Conservation (phyloP, 2,329 filamentous ascomycete genomes). For the Fusarium albosuccineum region DNA sequence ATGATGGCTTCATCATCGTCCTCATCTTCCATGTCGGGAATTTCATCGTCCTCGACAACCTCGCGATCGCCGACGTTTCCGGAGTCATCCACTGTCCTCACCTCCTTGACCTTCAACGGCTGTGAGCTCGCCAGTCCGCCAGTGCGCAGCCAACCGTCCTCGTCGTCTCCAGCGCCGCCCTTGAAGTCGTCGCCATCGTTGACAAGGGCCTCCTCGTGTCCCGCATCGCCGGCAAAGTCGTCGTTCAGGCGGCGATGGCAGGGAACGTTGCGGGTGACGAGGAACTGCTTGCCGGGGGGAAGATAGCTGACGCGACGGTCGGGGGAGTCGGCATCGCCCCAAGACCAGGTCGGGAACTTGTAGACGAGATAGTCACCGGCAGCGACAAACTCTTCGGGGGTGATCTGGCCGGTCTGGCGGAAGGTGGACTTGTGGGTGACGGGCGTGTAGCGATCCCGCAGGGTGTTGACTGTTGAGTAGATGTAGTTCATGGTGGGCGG, state of each 20-base stretch:
- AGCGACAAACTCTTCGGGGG: constrained; percentile 94
- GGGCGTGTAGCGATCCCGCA: constrained; percentile 92
- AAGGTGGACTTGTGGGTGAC: constrained; percentile 93
- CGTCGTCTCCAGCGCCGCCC: constrained; percentile 65
- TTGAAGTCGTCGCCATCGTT: constrained; percentile 78
- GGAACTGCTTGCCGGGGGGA: constrained; percentile 91
- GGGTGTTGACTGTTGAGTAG: constrained; percentile 90
- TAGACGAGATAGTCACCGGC: constrained; percentile 98
- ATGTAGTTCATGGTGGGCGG: constrained; percentile 81
- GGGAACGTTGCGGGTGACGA: constrained; percentile 94
- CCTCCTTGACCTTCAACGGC: constrained; percentile 82
- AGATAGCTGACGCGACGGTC: constrained; percentile 84
- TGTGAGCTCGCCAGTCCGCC: constrained; percentile 82
- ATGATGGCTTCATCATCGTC: constrained; percentile 98
- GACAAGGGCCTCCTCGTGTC: constrained; percentile 87
- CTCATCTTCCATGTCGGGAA: constrained; percentile 98
- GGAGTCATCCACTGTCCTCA: constrained; percentile 88
- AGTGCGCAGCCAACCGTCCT: constrained; percentile 93
- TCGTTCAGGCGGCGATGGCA: constrained; percentile 93
- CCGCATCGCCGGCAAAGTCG: constrained; percentile 90
- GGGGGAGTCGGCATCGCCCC: constrained; percentile 88
- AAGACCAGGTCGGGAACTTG: constrained; percentile 99
- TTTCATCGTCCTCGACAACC: constrained; percentile 81
- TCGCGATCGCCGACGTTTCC: constrained; percentile 85
- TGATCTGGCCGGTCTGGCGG: constrained; percentile 93